Percentiles rank a stretch among this genome's conserved stretches.
These are phyloP conservation scores for Colletotrichum tropicale DNA, from an alignment of 2,329 filamentous ascomycete species.

Conservation along the genomic window DNA sequence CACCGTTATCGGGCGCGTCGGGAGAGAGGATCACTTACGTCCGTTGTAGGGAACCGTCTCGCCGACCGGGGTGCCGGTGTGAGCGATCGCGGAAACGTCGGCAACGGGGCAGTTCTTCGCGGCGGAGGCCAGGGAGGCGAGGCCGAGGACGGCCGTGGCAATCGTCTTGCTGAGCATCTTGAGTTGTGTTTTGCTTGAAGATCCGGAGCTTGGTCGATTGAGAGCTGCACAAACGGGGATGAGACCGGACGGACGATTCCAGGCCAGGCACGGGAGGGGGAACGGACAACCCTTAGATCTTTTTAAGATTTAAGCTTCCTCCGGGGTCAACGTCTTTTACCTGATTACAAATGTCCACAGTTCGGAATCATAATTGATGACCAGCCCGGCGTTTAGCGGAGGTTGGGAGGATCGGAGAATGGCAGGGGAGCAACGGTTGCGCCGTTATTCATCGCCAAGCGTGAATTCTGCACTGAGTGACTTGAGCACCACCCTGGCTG, in stretches of 20 bases:
- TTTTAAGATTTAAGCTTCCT: slow-evolving; percentile 3
- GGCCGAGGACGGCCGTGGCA: neutral
- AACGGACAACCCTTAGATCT: neutral
- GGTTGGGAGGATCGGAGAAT: neutral
- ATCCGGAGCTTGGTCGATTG: neutral
- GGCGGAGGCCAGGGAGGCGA: neutral
- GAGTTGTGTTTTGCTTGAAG: neutral
- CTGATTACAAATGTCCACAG: slow-evolving; percentile 7
- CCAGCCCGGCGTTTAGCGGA: neutral
- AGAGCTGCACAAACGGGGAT: neutral
- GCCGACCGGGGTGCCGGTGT: slow-evolving; percentile 14
- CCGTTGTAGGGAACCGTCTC: slow-evolving; percentile 4
- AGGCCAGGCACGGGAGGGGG: neutral
- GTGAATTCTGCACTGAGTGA: neutral
- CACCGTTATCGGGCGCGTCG: neutral
- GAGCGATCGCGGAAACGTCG: slow-evolving; percentile 9
- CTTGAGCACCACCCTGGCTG: neutral
- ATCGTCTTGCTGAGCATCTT: slow-evolving; percentile 12
- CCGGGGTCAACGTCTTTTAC: neutral
- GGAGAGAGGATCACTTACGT: neutral
- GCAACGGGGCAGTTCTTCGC: neutral
- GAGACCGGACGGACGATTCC: neutral
- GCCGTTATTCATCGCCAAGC: neutral
- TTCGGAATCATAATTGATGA: neutral
- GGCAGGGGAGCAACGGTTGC: neutral